Evolutionary conservation across 176 grass and related monocot genomes (phyloP).

Genomic region (Alloteropsis semialata): DNA sequence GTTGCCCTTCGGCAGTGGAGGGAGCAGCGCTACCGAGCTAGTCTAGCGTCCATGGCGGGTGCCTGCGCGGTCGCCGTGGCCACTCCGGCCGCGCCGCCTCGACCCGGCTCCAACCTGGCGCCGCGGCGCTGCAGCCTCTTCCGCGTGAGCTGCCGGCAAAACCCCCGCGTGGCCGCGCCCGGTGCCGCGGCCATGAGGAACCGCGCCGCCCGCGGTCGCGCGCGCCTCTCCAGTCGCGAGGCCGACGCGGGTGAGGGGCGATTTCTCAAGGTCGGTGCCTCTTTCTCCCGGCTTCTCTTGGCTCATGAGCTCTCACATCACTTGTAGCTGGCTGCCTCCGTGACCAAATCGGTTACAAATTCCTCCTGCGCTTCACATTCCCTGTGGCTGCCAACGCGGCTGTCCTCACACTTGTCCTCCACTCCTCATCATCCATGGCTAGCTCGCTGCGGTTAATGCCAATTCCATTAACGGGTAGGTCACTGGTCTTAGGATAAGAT

Average conservation of each 20-base stretch:
- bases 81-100: background rate
- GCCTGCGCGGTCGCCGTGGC: slow-evolving; percentile 11
- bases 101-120: background rate
- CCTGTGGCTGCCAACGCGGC: background rate
- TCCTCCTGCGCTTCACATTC: background rate
- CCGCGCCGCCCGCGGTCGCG: background rate
- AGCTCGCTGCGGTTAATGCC: no score
- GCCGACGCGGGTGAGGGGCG: background rate
- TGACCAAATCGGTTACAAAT: no score
- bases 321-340: background rate
- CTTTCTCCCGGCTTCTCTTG: background rate
- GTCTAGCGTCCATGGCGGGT: slow-evolving; percentile 1
- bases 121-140: background rate
- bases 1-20: background rate
- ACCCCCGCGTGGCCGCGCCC: background rate
- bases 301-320: background rate
- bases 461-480: background rate
- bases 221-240: background rate
- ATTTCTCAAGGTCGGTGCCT: slow-evolving; percentile 3
- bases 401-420: no score
- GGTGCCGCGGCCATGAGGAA: background rate
- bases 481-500: background rate
- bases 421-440: no score
- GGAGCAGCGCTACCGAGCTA: background rate
- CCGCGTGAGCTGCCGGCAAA: background rate